phyloP scores from a whole-genome alignment of 805 yeast genomes.

The Lachancea fermentati region DNA sequence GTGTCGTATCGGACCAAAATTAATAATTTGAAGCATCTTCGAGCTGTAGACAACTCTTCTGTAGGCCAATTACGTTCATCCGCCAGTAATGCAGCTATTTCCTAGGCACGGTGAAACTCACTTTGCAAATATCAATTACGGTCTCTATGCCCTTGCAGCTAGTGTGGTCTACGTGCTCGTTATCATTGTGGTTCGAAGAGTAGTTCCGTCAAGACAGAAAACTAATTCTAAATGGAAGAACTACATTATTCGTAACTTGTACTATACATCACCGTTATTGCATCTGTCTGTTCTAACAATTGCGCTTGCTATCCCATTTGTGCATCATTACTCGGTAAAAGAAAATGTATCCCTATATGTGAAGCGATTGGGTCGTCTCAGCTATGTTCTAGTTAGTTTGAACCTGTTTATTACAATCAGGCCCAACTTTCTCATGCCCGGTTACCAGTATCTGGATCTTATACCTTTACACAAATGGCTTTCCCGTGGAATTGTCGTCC shows the following conservation, averaged over 20 bases:
- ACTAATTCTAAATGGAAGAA: constrained; percentile 35
- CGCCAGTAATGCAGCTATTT: constrained; percentile 2
- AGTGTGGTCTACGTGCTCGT: constrained; percentile 37
- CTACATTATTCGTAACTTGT: constrained; percentile 33
- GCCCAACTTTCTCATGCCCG: constrained; percentile 46
- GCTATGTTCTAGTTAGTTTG: constrained; percentile 54
- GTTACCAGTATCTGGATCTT: constrained; percentile 45
- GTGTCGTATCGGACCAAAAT: too few relatives aligned
- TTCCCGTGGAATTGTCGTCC: constrained; percentile 48
- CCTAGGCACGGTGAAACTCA: constrained; percentile 51
- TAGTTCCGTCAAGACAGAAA: constrained; percentile 35
- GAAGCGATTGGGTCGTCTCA: constrained; percentile 58
- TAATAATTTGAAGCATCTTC: too few relatives aligned
- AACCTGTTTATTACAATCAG: constrained; percentile 50
- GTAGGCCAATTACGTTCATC: neutral
- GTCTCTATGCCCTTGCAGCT: constrained; percentile 44
- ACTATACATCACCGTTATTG: constrained; percentile 31
- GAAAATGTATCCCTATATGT: constrained; percentile 25
- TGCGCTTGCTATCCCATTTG: constrained; percentile 34
- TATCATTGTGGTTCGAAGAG: constrained; percentile 32
- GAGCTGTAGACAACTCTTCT: neutral
- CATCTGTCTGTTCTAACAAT: constrained; percentile 34
- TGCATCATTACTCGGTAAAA: constrained; percentile 30
- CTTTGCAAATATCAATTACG: constrained; percentile 53
- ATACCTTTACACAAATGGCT: constrained; percentile 66